These are phyloP conservation scores for Chlorella sp. DNA, from an alignment of 139 green algal species.

Conservation along the genomic window DNA sequence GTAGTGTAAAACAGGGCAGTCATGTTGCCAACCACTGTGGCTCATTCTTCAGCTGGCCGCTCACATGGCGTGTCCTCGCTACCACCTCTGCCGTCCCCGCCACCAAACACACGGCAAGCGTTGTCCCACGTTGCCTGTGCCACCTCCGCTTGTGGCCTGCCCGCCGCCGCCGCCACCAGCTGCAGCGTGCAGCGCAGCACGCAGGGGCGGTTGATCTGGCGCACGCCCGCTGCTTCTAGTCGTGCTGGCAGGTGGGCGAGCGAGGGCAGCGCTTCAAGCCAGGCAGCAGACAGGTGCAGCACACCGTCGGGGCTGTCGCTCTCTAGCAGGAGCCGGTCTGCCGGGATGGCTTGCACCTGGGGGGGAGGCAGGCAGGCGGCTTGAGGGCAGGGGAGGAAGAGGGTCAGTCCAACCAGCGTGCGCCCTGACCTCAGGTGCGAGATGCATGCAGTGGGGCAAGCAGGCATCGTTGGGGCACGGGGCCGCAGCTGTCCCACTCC, in stretches of 20 bases:
- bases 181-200: conserved; percentile 20
- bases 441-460: no score
- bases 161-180: conserved; percentile 16
- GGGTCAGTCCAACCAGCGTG: neutral
- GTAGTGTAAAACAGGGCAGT: no score
- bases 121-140: neutral
- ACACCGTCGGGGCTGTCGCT: conserved; percentile 57
- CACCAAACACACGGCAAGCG: neutral
- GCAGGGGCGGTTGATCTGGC: conserved; percentile 2
- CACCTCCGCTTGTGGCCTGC: neutral
- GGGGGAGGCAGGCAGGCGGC: neutral
- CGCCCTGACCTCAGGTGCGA: no score
- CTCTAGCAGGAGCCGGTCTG: conserved; percentile 55
- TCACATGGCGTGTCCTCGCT: no score
- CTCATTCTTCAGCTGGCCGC: no score
- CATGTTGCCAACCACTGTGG: no score
- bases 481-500: no score
- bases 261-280: conserved; percentile 25
- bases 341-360: conserved; percentile 42
- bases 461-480: no score
- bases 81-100: no score
- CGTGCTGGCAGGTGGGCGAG: neutral
- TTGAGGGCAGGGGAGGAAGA: neutral
- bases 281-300: conserved; percentile 27
- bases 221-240: neutral